These are phyloP conservation scores for Pseudovirgaria hyperparasitica DNA, from an alignment of 2,329 filamentous ascomycete genomes.

Conservation along the genomic window DNA sequence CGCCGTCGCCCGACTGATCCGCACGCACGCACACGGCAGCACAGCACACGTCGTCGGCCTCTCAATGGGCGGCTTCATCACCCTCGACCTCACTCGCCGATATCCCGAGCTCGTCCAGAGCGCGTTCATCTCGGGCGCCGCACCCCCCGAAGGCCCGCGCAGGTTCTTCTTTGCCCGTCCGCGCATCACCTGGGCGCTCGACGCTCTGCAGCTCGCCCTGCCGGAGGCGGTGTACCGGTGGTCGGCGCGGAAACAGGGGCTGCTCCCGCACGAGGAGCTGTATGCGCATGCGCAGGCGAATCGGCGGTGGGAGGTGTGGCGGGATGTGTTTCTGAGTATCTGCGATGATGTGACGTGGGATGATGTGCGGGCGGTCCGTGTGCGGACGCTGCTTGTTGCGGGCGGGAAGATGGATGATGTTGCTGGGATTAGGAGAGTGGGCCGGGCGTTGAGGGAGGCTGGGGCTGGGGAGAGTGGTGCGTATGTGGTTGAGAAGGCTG, in stretches of 20 bases:
- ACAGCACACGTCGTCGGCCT: constrained; percentile 10
- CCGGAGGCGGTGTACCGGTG: too few species aligned
- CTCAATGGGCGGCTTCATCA: constrained; percentile 9
- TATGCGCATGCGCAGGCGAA: constrained; percentile 1
- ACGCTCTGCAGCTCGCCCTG: too few species aligned
- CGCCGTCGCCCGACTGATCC: constrained; percentile 5
- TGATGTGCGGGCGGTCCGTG: constrained; percentile 3
- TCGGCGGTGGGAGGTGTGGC: too few species aligned
- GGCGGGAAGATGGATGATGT: constrained; percentile 8
- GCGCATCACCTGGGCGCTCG: constrained; percentile 2
- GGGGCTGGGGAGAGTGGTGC: constrained; percentile 3
- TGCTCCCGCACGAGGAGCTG: constrained; percentile 1
- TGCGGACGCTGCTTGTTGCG: constrained; percentile 5
- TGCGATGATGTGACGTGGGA: too few species aligned
- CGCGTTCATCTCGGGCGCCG: constrained; percentile 5
- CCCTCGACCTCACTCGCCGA: constrained; percentile 5
- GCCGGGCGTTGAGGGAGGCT: constrained; percentile 1
- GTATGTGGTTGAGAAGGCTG: constrained; percentile 6
- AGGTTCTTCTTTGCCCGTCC: constrained; percentile 3
- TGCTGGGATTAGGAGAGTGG: constrained; percentile 2
- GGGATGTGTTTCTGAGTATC: too few species aligned
- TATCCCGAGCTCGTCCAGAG: constrained; percentile 7
- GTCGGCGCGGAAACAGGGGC: not conserved
- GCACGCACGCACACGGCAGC: constrained; percentile 3
- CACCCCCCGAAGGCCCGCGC: constrained; percentile 1